Conservation (phyloP, 2,329 filamentous ascomycete genomes). For the Aspergillus fructus region DNA sequence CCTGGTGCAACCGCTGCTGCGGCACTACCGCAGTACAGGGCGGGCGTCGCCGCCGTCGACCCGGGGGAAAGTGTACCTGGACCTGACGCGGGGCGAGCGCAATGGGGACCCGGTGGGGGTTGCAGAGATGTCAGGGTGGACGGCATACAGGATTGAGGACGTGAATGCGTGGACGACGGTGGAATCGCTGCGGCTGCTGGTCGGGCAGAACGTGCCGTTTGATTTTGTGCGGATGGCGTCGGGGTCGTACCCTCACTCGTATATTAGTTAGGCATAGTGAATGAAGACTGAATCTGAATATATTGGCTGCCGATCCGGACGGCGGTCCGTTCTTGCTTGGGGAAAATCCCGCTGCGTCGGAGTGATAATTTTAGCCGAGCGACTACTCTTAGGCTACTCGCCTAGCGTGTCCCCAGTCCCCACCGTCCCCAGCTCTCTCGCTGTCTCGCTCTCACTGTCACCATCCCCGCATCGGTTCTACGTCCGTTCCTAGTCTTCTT, state of each 20-base stretch:
- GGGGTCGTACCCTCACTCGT: conserved; percentile 39
- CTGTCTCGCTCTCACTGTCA: neutral
- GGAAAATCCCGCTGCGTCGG: conserved; percentile 16
- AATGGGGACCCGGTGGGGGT: conserved; percentile 69
- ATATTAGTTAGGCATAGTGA: neutral
- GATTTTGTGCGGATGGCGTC: conserved; percentile 79
- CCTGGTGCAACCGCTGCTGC: conserved; percentile 73
- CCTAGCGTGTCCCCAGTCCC: no score
- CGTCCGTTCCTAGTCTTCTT: conserved; percentile 8
- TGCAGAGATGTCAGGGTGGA: conserved; percentile 73
- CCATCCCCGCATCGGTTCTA: conserved; percentile 19
- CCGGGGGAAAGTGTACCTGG: conserved; percentile 71
- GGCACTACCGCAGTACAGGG: conserved; percentile 61
- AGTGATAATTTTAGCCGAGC: neutral
- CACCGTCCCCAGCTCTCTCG: no score
- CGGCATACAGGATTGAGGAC: conserved; percentile 75
- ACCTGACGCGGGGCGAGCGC: conserved; percentile 68
- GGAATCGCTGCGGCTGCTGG: conserved; percentile 72
- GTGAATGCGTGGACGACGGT: conserved; percentile 82
- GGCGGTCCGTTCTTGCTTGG: conserved; percentile 17
- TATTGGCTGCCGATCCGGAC: conserved; percentile 5
- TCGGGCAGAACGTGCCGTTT: conserved; percentile 84
- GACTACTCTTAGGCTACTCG: no score
- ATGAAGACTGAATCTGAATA: no score
- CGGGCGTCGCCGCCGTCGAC: conserved; percentile 35